phyloP scores from a whole-genome alignment of 2,329 filamentous ascomycete species.

The Phaeosphaeria sp. region DNA sequence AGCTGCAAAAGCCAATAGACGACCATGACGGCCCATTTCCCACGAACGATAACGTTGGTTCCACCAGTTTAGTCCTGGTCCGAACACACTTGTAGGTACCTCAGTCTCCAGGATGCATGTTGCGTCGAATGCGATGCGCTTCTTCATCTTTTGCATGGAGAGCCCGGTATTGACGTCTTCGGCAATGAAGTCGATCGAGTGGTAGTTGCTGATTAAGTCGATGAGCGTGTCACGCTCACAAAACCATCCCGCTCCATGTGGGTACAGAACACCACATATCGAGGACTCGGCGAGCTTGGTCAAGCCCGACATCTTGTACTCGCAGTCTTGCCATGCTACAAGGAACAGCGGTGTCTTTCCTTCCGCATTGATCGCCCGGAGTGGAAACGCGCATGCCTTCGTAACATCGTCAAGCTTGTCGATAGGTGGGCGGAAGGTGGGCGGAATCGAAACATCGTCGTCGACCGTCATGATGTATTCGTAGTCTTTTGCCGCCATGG shows the following conservation, averaged over 20 bases:
- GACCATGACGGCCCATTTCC: background rate
- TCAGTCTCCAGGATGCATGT: background rate
- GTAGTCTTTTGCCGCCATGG: background rate
- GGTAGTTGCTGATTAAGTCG: background rate
- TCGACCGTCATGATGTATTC: background rate
- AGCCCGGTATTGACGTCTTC: background rate
- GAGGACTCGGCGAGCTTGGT: background rate
- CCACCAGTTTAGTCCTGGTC: background rate
- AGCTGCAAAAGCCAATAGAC: background rate
- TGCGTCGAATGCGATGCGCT: background rate
- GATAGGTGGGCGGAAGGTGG: background rate
- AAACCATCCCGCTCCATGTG: background rate
- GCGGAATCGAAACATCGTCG: background rate
- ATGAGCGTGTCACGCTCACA: background rate
- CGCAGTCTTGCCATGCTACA: background rate
- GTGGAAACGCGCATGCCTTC: background rate
- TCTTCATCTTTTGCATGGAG: background rate
- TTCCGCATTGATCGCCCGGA: background rate
- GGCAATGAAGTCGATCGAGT: background rate
- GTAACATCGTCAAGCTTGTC: background rate
- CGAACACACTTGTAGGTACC: background rate
- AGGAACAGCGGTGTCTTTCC: background rate
- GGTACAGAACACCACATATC: background rate
- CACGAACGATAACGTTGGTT: background rate
- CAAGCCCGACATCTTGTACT: background rate